phyloP scores from a whole-genome alignment of 805 yeast genomes.

The Saturnispora diversa region DNA sequence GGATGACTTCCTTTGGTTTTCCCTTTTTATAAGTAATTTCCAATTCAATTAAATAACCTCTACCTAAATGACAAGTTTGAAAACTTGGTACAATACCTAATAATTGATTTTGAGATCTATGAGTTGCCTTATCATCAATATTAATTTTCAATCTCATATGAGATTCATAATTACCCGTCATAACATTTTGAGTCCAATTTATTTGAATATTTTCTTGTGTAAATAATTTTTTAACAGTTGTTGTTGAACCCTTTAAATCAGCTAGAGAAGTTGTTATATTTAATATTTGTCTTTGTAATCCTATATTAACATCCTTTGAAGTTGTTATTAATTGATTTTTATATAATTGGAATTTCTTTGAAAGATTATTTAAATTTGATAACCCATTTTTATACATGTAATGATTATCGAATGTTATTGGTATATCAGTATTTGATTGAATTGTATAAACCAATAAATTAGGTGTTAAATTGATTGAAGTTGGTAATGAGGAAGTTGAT shows the following conservation, averaged over 20 bases:
- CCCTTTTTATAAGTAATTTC: conserved; percentile 13
- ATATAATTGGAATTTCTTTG: conserved; percentile 13
- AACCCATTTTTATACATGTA: conserved; percentile 12
- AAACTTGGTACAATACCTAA: conserved; percentile 15
- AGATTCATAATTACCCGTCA: conserved; percentile 6
- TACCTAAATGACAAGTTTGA: conserved; percentile 15
- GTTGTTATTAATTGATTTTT: conserved; percentile 9
- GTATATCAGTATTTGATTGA: conserved; percentile 17
- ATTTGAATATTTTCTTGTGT: conserved; percentile 2
- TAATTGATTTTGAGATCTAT: conserved; percentile 5
- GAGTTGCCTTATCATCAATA: background rate
- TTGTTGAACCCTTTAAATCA: background rate
- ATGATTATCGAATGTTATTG: conserved; percentile 18
- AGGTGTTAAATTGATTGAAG: conserved; percentile 12
- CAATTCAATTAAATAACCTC: conserved; percentile 14
- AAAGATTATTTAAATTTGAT: conserved; percentile 6
- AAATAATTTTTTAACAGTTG: conserved; percentile 12
- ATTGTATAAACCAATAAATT: conserved; percentile 15
- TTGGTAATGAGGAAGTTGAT: conserved; percentile 12
- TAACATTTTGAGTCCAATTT: conserved; percentile 8
- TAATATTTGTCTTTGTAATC: conserved; percentile 13
- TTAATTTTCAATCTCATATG: conserved; percentile 6
- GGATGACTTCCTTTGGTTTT: conserved; percentile 7
- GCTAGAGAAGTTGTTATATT: conserved; percentile 12
- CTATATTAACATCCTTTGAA: conserved; percentile 12